Evolutionary conservation across 169 alveolate genomes (phyloP).

Genomic region (Plasmodium vivax): DNA sequence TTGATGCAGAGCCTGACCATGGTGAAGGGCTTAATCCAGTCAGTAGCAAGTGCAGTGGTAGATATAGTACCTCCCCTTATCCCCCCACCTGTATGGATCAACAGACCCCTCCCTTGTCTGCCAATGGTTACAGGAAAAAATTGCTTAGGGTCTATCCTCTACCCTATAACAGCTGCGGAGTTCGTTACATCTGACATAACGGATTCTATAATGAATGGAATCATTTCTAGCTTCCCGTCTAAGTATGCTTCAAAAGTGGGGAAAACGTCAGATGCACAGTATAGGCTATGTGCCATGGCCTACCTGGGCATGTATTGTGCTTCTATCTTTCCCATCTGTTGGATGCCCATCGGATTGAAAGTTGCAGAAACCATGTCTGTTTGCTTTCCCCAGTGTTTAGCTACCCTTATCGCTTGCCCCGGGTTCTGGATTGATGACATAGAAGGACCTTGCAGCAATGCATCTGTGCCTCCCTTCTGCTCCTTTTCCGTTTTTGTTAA

Average conservation of each 20-base stretch:
- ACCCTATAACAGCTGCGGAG: constrained; percentile 89
- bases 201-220: constrained; percentile 88
- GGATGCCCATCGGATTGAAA: constrained; percentile 83
- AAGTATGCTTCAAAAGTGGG: constrained; percentile 89
- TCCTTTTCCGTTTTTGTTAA: constrained; percentile 87
- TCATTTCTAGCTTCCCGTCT: constrained; percentile 87
- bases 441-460: constrained; percentile 81
- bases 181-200: constrained; percentile 86
- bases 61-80: constrained; percentile 89
- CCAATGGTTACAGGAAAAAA: constrained; percentile 90
- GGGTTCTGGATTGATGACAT: constrained; percentile 90
- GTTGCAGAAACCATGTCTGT: constrained; percentile 52
- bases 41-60: constrained; percentile 83
- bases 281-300: constrained; percentile 86
- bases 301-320: constrained; percentile 90
- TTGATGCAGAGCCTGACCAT: constrained; percentile 81
- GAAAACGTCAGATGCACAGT: constrained; percentile 85
- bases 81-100: constrained; percentile 80
- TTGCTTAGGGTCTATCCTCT: constrained; percentile 88
- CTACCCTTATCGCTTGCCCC: constrained; percentile 89
- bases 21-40: constrained; percentile 87
- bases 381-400: constrained; percentile 88
- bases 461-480: constrained; percentile 89
- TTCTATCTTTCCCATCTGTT: constrained; percentile 87
- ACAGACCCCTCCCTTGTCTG: constrained; percentile 88